Base-by-base conservation (phyloP, 169 alveolate species). In the Eimeria brunetti region DNA sequence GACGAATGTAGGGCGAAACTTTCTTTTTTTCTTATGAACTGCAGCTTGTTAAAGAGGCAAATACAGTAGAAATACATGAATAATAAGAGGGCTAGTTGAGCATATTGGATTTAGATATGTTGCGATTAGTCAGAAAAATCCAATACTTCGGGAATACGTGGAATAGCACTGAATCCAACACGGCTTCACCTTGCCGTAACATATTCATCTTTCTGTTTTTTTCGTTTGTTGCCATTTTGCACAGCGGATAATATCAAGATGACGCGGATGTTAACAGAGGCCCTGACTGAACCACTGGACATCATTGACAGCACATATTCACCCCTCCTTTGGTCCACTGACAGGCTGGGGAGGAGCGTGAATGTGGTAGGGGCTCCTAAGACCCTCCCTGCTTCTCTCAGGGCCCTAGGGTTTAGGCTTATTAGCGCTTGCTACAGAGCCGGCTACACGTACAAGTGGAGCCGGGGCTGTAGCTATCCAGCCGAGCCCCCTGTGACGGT, bases 341-440 rank as follows among this genome's bases (percentile, higher is more conserved):
- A 86, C 30, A 86, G 92, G 51, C 92, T 86, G 64, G 92, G 92
- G 8, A 60, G 92, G 46, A 58, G 41, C 36, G 92, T 86, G 49
- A n/a, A 18, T 27, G 41, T 41, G 5, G 38, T 51, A 30, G 81
- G 83, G 22, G 33, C 12, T n/a, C 67, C 83, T 46, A 62, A 44
- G 30, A 86, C 51, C 30, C 62, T 86, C 56, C 92, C 81, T 12
- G 83, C 64, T 12, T n/a, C 83, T 27, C 41, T 86, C 16, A 58
- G 64, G 67, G 36, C 9, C 1, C 58, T 14, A 18, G 81, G 83
- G 12, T 86, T 86, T 36, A 20, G 67, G 14, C 6, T 62, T 33
- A 62, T 86, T 33, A 86, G 92, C 49, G 33, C 49, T 0, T 86
- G 92, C 83, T 86, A 86, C 92, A 12, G 33, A 1, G 81, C 92